A percentile compares a stretch with the other conserved stretches of the same genome.
phyloP scores from a whole-genome alignment of 805 yeast genomes.

The Monosporozyma solicola region DNA sequence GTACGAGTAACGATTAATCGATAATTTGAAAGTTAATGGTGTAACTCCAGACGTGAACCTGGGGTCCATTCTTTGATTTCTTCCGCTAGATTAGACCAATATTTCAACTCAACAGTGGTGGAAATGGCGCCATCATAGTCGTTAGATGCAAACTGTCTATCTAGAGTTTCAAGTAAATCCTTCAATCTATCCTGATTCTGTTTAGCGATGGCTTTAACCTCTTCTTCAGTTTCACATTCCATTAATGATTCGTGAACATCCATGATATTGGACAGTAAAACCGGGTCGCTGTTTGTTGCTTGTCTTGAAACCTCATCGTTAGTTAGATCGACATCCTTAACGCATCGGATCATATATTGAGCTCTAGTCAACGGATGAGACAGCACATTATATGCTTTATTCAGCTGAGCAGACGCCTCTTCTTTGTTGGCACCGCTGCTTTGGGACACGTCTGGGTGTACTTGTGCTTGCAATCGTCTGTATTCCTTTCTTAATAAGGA shows the following conservation, averaged over 20 bases:
- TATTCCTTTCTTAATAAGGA: slow-evolving; percentile 62
- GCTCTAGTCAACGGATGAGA: slow-evolving; percentile 64
- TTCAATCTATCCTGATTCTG: slow-evolving; percentile 53
- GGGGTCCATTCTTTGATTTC: slow-evolving; percentile 71
- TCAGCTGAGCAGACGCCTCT: slow-evolving; percentile 43
- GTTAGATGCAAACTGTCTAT: slow-evolving; percentile 35
- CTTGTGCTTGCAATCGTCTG: slow-evolving; percentile 56
- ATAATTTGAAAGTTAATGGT: slow-evolving; percentile 37
- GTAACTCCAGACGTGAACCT: slow-evolving; percentile 53
- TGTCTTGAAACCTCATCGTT: slow-evolving; percentile 46
- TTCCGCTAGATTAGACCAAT: slow-evolving; percentile 70
- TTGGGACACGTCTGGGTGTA: slow-evolving; percentile 67
- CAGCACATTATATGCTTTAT: slow-evolving; percentile 69
- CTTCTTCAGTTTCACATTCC: slow-evolving; percentile 49
- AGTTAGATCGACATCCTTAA: slow-evolving; percentile 44
- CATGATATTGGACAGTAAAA: slow-evolving; percentile 62
- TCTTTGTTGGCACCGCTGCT: slow-evolving; percentile 5
- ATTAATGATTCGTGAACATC: slow-evolving; percentile 81
- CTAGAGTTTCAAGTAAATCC: slow-evolving; percentile 37
- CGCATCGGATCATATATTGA: slow-evolving; percentile 42
- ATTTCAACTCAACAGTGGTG: slow-evolving; percentile 65
- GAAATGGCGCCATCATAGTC: slow-evolving; percentile 53
- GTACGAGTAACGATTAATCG: not conserved
- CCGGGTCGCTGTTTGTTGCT: slow-evolving; percentile 42
- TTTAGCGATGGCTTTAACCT: slow-evolving; percentile 40